Percentiles rank a stretch among this genome's conserved stretches.
Conservation (phyloP, 2,329 filamentous ascomycete species). For the Neonectria faginata region DNA sequence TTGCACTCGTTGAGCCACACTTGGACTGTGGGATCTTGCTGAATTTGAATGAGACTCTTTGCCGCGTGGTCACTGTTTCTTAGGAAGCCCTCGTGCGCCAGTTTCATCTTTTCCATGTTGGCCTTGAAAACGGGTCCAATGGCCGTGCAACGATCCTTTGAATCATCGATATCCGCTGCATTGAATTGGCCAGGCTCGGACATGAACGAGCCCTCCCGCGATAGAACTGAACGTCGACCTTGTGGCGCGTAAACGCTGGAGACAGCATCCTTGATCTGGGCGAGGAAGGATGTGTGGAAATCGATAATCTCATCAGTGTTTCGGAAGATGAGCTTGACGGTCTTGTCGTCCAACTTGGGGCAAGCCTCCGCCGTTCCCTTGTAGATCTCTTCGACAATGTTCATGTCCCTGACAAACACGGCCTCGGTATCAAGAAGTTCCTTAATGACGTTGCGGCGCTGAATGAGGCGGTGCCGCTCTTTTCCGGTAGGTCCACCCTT, state of each 20-base stretch:
- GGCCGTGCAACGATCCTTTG: slow-evolving; percentile 63
- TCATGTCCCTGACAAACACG: slow-evolving; percentile 93
- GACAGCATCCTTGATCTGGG: slow-evolving; percentile 83
- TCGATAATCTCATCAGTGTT: slow-evolving; percentile 92
- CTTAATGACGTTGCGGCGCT: slow-evolving; percentile 86
- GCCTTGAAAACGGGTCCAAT: slow-evolving; percentile 66
- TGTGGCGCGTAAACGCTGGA: slow-evolving; percentile 81
- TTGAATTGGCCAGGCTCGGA: slow-evolving; percentile 56
- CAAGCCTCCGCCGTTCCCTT: slow-evolving; percentile 90
- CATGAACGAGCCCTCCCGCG: slow-evolving; percentile 56
- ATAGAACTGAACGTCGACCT: slow-evolving; percentile 56
- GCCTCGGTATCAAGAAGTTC: slow-evolving; percentile 95
- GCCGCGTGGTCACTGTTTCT: slow-evolving; percentile 73
- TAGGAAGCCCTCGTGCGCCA: slow-evolving; percentile 70
- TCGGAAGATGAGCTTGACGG: slow-evolving; percentile 89
- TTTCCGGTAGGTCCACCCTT: slow-evolving; percentile 60
- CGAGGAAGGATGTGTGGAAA: slow-evolving; percentile 84
- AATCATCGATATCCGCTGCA: slow-evolving; percentile 60
- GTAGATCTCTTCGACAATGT: slow-evolving; percentile 97
- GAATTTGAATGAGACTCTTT: slow-evolving; percentile 71
- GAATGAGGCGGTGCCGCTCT: slow-evolving; percentile 78
- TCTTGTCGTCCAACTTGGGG: slow-evolving; percentile 81
- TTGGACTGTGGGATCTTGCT: slow-evolving; percentile 72
- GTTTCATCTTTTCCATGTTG: slow-evolving; percentile 71
- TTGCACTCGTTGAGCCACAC: slow-evolving; percentile 96